Percentiles rank a stretch among this genome's conserved stretches.
phyloP scores from a whole-genome alignment of 257 asterid genomes.

The Lycium ferocissimum region DNA sequence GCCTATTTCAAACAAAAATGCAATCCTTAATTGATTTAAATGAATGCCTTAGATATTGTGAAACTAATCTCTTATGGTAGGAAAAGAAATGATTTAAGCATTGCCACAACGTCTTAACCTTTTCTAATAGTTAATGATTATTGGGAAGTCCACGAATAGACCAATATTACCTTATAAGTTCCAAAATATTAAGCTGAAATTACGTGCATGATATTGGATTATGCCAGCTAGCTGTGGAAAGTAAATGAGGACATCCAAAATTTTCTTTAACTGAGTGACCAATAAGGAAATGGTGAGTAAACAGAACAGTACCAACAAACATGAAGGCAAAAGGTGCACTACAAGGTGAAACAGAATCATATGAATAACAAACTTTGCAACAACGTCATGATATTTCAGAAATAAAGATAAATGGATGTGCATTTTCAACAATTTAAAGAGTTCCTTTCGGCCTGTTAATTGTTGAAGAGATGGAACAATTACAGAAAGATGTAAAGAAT shows the following conservation, averaged over 20 bases:
- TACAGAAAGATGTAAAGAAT: neutral
- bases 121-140: neutral
- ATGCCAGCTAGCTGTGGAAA: neutral
- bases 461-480: neutral
- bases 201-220: neutral
- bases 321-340: neutral
- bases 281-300: neutral
- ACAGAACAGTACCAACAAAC: neutral
- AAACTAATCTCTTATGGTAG: neutral
- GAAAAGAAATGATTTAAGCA: neutral
- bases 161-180: neutral
- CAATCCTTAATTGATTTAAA: neutral
- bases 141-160: neutral
- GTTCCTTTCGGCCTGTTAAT: neutral
- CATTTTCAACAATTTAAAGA: neutral
- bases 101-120: neutral
- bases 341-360: neutral
- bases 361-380: slow-evolving; percentile 11
- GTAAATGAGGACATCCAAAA: neutral
- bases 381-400: neutral
- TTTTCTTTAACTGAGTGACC: neutral
- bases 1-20: neutral
- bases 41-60: neutral
- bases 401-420: neutral
- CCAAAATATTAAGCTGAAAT: slow-evolving; percentile 1